Conservation (phyloP, 2,329 filamentous ascomycete species). For the Conoideocrella luteorostrata region DNA sequence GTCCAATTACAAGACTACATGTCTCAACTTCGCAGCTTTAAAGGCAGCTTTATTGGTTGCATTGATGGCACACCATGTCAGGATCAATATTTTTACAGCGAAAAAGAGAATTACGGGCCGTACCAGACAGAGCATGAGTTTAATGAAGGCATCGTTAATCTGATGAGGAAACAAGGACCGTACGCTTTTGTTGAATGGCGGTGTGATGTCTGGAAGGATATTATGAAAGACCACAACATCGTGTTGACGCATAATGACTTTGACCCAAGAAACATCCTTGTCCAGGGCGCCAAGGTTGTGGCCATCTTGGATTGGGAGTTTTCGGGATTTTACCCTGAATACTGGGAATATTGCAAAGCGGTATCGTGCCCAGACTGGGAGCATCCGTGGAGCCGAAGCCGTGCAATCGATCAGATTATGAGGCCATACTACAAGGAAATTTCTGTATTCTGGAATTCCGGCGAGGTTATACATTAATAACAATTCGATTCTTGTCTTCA, state of each 20-base stretch:
- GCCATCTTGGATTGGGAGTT: constrained; percentile 38
- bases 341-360: constrained; percentile 17
- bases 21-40: constrained; percentile 13
- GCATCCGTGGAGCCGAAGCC: constrained; percentile 5
- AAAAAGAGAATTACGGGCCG: constrained; percentile 11
- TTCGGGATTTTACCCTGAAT: constrained; percentile 31
- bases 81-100: constrained; percentile 13
- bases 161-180: constrained; percentile 10
- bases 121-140: constrained; percentile 15
- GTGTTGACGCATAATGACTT: constrained; percentile 42
- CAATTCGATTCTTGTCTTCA: not conserved
- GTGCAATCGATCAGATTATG: constrained; percentile 7
- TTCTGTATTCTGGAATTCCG: constrained; percentile 6
- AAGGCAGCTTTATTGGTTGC: constrained; percentile 13
- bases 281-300: constrained; percentile 23
- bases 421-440: constrained; percentile 9
- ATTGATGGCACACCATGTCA: constrained; percentile 15
- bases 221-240: constrained; percentile 15
- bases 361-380: constrained; percentile 5
- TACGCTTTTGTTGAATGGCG: constrained; percentile 7
- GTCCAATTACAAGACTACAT: constrained; percentile 15
- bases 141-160: constrained; percentile 12
- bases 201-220: constrained; percentile 11
- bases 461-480: constrained; percentile 6
- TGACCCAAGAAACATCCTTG: constrained; percentile 30